A percentile compares a stretch with the other conserved stretches of the same genome.
Conservation (phyloP, 768 basidiomycete species). For the Psilocybe tampanensis region DNA sequence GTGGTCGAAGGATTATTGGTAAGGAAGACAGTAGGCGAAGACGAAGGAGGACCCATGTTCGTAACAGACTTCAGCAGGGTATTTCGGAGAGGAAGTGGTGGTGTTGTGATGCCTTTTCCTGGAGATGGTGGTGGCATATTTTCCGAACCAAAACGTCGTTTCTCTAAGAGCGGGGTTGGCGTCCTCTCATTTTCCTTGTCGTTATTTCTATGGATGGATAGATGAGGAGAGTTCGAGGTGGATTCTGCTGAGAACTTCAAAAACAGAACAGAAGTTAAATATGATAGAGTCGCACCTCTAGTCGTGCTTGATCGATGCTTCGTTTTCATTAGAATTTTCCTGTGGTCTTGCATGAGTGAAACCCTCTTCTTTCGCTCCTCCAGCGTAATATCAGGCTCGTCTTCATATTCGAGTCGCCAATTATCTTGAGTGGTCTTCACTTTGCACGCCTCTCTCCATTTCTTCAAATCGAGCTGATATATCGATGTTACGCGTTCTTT, state of each 20-base stretch:
- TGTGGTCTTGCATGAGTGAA: background rate
- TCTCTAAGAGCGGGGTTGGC: slow-evolving; percentile 12
- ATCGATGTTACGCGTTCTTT: slow-evolving; percentile 47
- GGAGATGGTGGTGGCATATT: background rate
- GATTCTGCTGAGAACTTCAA: background rate
- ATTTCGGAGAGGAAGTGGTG: slow-evolving; percentile 10
- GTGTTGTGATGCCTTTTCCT: background rate
- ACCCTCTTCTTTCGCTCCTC: slow-evolving; percentile 15
- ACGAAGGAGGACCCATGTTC: slow-evolving; percentile 19
- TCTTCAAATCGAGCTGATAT: slow-evolving; percentile 55
- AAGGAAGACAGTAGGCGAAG: slow-evolving; percentile 25
- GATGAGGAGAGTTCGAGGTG: background rate
- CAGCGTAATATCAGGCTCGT: slow-evolving; percentile 24
- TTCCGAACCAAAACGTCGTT: slow-evolving; percentile 5
- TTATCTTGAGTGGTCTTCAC: slow-evolving; percentile 42
- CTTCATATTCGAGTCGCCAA: slow-evolving; percentile 4
- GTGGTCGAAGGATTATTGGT: slow-evolving; percentile 4
- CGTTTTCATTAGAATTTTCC: background rate
- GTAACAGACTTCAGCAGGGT: slow-evolving; percentile 17
- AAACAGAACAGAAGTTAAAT: background rate
- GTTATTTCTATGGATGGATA: background rate
- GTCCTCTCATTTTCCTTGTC: slow-evolving; percentile 30
- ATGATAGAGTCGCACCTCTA: background rate
- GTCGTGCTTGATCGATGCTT: background rate
- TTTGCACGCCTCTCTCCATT: slow-evolving; percentile 47